Conservation (phyloP, 2,329 filamentous ascomycete genomes). For the Cladosporium phlei region DNA sequence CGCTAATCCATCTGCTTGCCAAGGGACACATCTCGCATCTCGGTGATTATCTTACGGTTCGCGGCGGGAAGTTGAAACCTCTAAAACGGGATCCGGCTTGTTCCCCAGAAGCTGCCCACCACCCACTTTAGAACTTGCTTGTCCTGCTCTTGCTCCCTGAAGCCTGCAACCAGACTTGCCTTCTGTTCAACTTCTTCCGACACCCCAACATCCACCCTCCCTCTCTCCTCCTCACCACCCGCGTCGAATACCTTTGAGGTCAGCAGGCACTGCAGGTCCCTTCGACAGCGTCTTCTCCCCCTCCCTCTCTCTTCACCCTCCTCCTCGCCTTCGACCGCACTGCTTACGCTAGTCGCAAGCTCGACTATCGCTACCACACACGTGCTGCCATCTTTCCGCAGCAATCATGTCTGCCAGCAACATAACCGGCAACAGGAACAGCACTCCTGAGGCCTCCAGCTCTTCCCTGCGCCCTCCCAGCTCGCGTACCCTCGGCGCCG, state of each 20-base stretch:
- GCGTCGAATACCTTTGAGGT: slow-evolving; percentile 65
- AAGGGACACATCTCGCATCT: too few species aligned
- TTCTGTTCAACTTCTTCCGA: too few species aligned
- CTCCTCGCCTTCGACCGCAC: neutral
- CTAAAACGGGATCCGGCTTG: too few species aligned
- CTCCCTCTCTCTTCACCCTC: slow-evolving; percentile 14
- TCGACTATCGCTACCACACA: slow-evolving; percentile 4
- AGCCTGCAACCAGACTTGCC: too few species aligned
- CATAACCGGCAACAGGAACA: slow-evolving; percentile 74
- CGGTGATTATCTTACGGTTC: too few species aligned
- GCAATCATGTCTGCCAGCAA: slow-evolving; percentile 44
- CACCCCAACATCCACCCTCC: neutral
- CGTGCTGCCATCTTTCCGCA: slow-evolving; percentile 1
- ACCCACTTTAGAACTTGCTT: too few species aligned
- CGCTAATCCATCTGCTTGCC: too few species aligned
- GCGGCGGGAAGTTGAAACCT: too few species aligned
- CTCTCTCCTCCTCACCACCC: slow-evolving; percentile 4
- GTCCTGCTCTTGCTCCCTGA: too few species aligned
- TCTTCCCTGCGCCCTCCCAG: slow-evolving; percentile 70
- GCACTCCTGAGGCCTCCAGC: slow-evolving; percentile 83
- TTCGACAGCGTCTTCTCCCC: slow-evolving; percentile 29
- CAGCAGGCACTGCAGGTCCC: slow-evolving; percentile 79
- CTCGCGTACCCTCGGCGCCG: slow-evolving; percentile 56
- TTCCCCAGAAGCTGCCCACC: too few species aligned
- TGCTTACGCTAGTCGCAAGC: slow-evolving; percentile 3